phyloP scores from a whole-genome alignment of 2,329 filamentous ascomycete genomes.

The Colletotrichum melonis region DNA sequence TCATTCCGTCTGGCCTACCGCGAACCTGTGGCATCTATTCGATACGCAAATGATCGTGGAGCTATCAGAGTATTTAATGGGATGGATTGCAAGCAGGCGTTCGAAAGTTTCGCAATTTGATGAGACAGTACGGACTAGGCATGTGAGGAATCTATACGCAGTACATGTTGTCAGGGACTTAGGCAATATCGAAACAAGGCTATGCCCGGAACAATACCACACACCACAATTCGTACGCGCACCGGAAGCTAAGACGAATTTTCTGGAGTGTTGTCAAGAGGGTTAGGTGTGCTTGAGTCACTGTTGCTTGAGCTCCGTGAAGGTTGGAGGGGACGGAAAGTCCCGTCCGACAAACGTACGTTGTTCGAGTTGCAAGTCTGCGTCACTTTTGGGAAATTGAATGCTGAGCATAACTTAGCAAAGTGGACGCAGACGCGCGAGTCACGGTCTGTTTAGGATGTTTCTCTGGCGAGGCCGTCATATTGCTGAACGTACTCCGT shows the following conservation, averaged over 20 bases:
- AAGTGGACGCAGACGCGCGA: background rate
- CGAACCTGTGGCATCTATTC: constrained; percentile 8
- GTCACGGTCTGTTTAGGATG: background rate
- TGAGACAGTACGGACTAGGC: background rate
- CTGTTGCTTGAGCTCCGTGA: too few relatives aligned
- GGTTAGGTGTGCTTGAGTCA: background rate
- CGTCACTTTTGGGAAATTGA: background rate
- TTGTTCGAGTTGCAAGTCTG: background rate
- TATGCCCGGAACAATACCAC: background rate
- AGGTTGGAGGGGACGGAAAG: background rate
- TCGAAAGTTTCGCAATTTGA: background rate
- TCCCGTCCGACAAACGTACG: background rate
- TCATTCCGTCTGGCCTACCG: constrained; percentile 7
- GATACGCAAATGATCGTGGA: constrained; percentile 29
- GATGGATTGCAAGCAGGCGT: background rate
- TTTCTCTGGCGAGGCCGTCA: background rate
- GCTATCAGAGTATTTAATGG: background rate
- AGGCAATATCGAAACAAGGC: background rate
- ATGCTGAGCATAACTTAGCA: background rate
- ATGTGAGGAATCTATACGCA: background rate
- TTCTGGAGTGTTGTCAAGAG: background rate
- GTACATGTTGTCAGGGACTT: background rate
- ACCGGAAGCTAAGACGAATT: background rate
- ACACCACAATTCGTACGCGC: background rate
- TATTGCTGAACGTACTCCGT: background rate